phyloP scores from a whole-genome alignment of 176 grass and related monocot species.

The Musa acuminata region DNA sequence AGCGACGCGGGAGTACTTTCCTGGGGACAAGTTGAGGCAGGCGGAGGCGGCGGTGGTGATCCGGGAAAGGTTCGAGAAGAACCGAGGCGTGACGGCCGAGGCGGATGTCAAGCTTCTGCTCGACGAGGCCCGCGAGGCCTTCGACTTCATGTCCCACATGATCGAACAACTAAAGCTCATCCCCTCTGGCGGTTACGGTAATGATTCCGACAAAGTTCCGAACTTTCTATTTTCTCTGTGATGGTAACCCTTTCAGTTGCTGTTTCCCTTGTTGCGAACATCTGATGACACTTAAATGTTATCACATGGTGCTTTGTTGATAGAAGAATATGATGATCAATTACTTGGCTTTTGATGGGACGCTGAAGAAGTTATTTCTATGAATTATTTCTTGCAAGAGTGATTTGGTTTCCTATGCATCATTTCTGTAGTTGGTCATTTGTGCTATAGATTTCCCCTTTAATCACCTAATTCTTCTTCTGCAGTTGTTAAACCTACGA shows the following conservation, averaged over 20 bases:
- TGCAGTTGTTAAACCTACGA: slow-evolving; percentile 77
- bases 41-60: slow-evolving; percentile 77
- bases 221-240: neutral
- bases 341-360: neutral
- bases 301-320: no score
- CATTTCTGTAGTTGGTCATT: neutral
- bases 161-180: slow-evolving; percentile 68
- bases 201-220: neutral
- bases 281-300: no score
- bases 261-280: no score
- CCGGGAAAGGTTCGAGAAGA: slow-evolving; percentile 71
- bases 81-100: slow-evolving; percentile 39
- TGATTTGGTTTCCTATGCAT: neutral
- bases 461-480: neutral
- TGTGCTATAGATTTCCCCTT: neutral
- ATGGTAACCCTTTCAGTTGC: neutral
- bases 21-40: slow-evolving; percentile 68
- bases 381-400: neutral
- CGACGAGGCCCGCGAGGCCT: slow-evolving; percentile 66
- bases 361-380: neutral
- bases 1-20: slow-evolving; percentile 69
- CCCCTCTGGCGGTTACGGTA: slow-evolving; percentile 66
- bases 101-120: slow-evolving; percentile 29
- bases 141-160: slow-evolving; percentile 82
- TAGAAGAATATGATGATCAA: neutral